phyloP scores from a whole-genome alignment of 805 yeast genomes.

The Sporopachydermia quercuum region DNA sequence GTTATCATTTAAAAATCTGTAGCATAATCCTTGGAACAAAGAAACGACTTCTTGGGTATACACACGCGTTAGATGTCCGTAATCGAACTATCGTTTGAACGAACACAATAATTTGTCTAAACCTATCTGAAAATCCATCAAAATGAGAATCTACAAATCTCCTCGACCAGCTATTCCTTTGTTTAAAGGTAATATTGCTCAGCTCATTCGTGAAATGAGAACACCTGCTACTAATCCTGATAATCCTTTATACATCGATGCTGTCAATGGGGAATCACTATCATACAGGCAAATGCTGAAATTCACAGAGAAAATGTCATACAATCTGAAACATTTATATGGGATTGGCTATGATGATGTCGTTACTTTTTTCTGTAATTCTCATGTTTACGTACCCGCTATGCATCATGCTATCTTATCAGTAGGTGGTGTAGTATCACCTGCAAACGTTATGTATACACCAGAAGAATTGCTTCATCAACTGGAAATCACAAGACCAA shows the following conservation, averaged over 20 bases:
- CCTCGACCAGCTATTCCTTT: neutral
- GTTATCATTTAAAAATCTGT: no score
- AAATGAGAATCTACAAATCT: neutral
- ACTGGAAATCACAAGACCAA: slow-evolving; percentile 8
- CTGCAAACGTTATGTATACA: slow-evolving; percentile 19
- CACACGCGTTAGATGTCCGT: no score
- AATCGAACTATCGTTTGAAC: no score
- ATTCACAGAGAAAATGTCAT: slow-evolving; percentile 10
- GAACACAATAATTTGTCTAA: no score
- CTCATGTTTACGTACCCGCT: slow-evolving; percentile 15
- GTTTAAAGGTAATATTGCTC: neutral
- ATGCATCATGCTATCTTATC: slow-evolving; percentile 12
- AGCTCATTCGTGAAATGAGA: neutral
- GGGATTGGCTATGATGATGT: slow-evolving; percentile 15
- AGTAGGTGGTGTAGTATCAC: slow-evolving; percentile 17
- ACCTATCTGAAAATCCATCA: neutral
- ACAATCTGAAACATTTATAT: slow-evolving; percentile 10
- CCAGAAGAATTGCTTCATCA: slow-evolving; percentile 19
- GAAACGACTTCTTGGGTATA: no score
- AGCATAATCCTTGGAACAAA: no score
- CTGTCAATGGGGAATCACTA: slow-evolving; percentile 1
- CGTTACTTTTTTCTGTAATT: slow-evolving; percentile 15
- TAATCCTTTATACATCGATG: neutral
- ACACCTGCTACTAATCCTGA: neutral
- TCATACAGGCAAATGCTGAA: slow-evolving; percentile 2